Conservation (phyloP, 2,329 filamentous ascomycete genomes). For the Aspergillus ochraceoroseus region DNA sequence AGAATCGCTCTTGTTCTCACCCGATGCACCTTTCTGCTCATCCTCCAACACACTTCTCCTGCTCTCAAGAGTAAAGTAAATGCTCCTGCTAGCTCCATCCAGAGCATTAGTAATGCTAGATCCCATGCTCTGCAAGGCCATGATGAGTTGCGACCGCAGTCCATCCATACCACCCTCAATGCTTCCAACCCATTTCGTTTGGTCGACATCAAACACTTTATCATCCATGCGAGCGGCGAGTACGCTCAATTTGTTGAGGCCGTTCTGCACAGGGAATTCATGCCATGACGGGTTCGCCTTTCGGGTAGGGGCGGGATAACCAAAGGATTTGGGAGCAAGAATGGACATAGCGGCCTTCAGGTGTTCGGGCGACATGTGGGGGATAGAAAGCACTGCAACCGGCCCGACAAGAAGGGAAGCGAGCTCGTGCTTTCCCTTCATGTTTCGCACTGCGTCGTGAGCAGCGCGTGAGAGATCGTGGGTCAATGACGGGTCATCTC, state of each 20-base stretch:
- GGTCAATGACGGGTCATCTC: constrained; percentile 43
- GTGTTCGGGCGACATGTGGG: constrained; percentile 75
- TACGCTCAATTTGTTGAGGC: constrained; percentile 79
- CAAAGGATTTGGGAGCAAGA: constrained; percentile 64
- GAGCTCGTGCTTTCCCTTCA: constrained; percentile 57
- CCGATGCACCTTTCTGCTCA: constrained; percentile 46
- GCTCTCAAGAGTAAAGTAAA: constrained; percentile 86
- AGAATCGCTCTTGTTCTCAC: constrained; percentile 34
- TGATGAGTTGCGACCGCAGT: constrained; percentile 73
- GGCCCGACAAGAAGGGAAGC: constrained; percentile 76
- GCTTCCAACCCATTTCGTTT: constrained; percentile 64
- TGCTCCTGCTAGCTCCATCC: constrained; percentile 70
- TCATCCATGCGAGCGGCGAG: constrained; percentile 84
- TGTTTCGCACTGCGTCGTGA: constrained; percentile 47
- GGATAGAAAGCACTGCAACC: constrained; percentile 73
- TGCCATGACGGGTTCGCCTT: constrained; percentile 74
- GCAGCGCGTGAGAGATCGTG: constrained; percentile 58
- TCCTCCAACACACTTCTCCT: constrained; percentile 77
- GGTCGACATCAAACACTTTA: constrained; percentile 71
- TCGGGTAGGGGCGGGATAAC: constrained; percentile 73
- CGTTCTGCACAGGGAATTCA: constrained; percentile 71
- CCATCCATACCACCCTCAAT: constrained; percentile 79
- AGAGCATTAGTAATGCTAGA: constrained; percentile 71
- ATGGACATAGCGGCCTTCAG: constrained; percentile 75
- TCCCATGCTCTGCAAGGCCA: constrained; percentile 73